Conservation (phyloP, 2,329 filamentous ascomycete species). For the Arthroderma sp. region DNA sequence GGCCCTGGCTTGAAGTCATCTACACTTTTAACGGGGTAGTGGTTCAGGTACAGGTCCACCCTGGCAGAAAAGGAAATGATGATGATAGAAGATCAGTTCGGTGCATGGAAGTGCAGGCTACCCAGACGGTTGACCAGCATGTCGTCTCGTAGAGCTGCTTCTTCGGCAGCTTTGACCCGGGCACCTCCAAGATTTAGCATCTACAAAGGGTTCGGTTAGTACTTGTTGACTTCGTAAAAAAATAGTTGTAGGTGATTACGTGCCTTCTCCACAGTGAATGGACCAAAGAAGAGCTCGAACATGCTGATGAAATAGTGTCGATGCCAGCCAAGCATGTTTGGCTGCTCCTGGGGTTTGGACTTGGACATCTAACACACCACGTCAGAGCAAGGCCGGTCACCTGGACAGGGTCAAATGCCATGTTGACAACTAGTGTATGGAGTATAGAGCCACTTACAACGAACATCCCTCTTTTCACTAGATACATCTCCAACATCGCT, state of each 20-base stretch:
- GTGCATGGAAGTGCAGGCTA: background rate
- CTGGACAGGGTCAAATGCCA: background rate
- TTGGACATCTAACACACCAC: background rate
- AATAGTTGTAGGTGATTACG: background rate
- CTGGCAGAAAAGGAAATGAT: background rate
- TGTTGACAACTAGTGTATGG: no score
- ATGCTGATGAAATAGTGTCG: background rate
- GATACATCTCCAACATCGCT: background rate
- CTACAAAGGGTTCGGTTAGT: background rate
- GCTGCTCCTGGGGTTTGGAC: background rate
- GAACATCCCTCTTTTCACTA: background rate
- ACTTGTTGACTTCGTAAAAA: no score
- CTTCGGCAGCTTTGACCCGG: background rate
- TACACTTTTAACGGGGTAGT: background rate
- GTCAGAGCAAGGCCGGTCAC: background rate
- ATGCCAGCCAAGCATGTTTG: background rate
- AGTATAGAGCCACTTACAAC: background rate
- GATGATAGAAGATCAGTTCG: background rate
- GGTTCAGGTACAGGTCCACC: background rate
- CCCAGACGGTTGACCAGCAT: background rate
- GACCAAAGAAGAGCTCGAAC: background rate
- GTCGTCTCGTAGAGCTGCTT: background rate
- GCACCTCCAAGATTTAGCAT: background rate
- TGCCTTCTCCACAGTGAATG: background rate
- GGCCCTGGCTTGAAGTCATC: no score